Evolutionary conservation across 2,329 filamentous ascomycete genomes (phyloP).

Genomic region (Rosellinia necatrix): DNA sequence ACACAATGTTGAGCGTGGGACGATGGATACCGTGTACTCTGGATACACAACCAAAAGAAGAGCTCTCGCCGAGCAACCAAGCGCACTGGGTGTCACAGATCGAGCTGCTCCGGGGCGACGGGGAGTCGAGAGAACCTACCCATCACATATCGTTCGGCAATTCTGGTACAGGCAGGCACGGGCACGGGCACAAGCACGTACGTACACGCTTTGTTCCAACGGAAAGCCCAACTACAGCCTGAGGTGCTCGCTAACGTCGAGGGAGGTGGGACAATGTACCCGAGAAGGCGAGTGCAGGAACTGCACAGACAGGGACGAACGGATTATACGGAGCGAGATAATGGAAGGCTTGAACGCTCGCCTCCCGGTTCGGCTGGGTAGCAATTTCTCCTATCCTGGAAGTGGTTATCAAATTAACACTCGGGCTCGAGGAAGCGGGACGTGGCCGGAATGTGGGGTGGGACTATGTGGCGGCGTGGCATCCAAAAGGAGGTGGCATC

Average conservation of each 20-base stretch:
- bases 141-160: slow-evolving; percentile 39
- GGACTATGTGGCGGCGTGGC: slow-evolving; percentile 3
- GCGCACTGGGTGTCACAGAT: not conserved
- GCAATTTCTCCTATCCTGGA: slow-evolving; percentile 28
- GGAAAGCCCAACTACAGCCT: slow-evolving; percentile 32
- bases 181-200: slow-evolving; percentile 1
- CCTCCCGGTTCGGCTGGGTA: slow-evolving; percentile 17
- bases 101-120: slow-evolving; percentile 3
- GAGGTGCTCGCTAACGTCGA: slow-evolving; percentile 17
- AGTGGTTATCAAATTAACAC: slow-evolving; percentile 31
- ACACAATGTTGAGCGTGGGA: not conserved
- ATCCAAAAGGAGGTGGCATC: slow-evolving; percentile 10
- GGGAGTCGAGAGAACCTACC: slow-evolving; percentile 29
- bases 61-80: slow-evolving; percentile 7
- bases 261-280: slow-evolving; percentile 6
- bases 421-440: slow-evolving; percentile 17
- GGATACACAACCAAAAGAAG: not conserved
- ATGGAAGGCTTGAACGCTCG: slow-evolving; percentile 5
- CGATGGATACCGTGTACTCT: slow-evolving; percentile 6
- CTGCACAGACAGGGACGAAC: too few species aligned
- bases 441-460: slow-evolving; percentile 15
- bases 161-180: slow-evolving; percentile 24
- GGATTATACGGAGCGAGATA: slow-evolving; percentile 3
- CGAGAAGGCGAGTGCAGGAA: not conserved
- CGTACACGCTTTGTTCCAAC: slow-evolving; percentile 10